Conservation (phyloP, 257 asterid genomes). For the Ehretia macrophylla region DNA sequence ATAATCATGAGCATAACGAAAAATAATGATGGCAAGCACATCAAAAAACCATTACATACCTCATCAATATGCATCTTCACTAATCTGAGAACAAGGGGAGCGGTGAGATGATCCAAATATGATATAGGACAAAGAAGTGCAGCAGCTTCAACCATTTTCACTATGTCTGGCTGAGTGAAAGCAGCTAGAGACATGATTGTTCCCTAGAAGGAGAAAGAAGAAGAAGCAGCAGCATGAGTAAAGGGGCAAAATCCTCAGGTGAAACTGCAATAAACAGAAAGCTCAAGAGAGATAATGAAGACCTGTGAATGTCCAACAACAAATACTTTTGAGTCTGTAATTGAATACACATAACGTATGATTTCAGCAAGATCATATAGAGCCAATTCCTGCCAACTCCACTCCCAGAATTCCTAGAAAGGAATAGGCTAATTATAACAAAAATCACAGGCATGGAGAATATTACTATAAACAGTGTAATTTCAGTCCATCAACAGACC, state of each 20-base stretch:
- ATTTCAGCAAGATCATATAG: constrained; percentile 79
- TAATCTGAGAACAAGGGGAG: constrained; percentile 59
- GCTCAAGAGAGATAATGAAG: constrained; percentile 12
- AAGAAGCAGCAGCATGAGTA: not conserved
- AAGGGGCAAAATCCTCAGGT: not conserved
- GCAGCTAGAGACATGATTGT: constrained; percentile 97
- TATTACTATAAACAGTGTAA: not conserved
- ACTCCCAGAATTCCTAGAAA: constrained; percentile 89
- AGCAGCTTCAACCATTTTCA: constrained; percentile 81
- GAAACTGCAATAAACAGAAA: constrained; percentile 4
- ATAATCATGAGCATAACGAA: constrained; percentile 16
- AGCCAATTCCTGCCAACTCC: constrained; percentile 99
- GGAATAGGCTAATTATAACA: not conserved
- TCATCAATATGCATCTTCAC: constrained; percentile 75
- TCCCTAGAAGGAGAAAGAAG: constrained; percentile 50
- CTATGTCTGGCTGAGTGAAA: constrained; percentile 77
- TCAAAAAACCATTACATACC: constrained; percentile 41
- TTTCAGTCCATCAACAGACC: too few species aligned
- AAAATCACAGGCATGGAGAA: not conserved
- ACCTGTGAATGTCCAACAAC: constrained; percentile 99
- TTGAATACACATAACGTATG: constrained; percentile 54
- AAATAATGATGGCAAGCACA: constrained; percentile 6
- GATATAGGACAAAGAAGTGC: constrained; percentile 97
- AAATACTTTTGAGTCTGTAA: constrained; percentile 60
- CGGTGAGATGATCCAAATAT: constrained; percentile 67